A percentile compares a stretch with the other conserved stretches of the same genome.
Evolutionary conservation across 2,329 filamentous ascomycete genomes (phyloP).

Genomic region (Sclerotinia minor): DNA sequence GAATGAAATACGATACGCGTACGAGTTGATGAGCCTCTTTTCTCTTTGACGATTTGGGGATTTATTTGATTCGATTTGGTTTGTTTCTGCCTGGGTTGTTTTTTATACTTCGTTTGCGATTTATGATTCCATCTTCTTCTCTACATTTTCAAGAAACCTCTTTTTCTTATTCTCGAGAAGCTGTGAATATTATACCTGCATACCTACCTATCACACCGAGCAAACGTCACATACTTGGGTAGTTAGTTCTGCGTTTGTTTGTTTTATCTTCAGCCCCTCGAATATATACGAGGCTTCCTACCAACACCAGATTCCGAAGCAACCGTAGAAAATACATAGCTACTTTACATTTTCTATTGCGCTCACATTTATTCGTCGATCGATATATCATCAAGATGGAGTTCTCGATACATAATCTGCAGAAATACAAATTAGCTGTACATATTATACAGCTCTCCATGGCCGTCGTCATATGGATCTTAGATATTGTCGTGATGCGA

Average conservation of each 20-base stretch:
- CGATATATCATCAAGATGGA: slow-evolving; percentile 33
- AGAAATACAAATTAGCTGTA: slow-evolving; percentile 53
- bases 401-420: slow-evolving; percentile 40
- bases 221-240: neutral
- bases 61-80: too few relatives aligned
- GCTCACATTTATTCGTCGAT: neutral
- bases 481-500: slow-evolving; percentile 62
- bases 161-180: neutral
- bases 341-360: neutral
- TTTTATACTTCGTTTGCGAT: neutral
- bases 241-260: too few relatives aligned
- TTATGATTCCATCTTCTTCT: neutral
- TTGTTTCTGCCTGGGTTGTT: too few relatives aligned
- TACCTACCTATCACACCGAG: neutral
- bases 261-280: slow-evolving; percentile 7
- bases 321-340: neutral
- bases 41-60: neutral
- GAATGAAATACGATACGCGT: slow-evolving; percentile 18
- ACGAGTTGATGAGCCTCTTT: slow-evolving; percentile 17
- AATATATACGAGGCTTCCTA: neutral
- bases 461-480: slow-evolving; percentile 56
- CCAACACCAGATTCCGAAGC: neutral
- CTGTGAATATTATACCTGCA: neutral
- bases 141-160: neutral
- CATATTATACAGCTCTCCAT: slow-evolving; percentile 58